Evolutionary conservation across 2,329 filamentous ascomycete genomes (phyloP), one percentile per base, ranked within the genome.

Genomic region (Berkeleyomyces rouxiae): DNA sequence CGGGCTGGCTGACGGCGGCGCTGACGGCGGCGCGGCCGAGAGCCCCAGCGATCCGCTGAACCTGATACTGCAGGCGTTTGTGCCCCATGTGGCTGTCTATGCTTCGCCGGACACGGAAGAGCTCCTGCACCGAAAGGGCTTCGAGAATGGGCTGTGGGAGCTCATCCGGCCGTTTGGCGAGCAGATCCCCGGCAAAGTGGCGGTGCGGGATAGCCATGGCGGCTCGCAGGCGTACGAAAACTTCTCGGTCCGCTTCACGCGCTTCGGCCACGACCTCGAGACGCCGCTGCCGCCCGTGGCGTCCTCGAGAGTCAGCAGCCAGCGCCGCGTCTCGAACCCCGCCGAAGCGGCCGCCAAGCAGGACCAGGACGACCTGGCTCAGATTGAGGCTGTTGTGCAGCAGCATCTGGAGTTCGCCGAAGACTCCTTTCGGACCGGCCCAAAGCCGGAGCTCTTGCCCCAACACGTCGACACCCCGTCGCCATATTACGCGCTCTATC

Each of bases 151-250:
- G 0, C 78, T 99, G 58, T 85, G 90, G 77, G 88, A 95, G 72
- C 76, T 99, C 33, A 75, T 99, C 63, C 80, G 92, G 59, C 92
- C 93, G 0, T 99, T 95, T 75, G 93, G 93, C 39, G 93, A 99
- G 74, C 82, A 80, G 13, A 81, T 97, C 0, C 82, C 86, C 59
- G 93, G 93, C 39, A 95, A 93, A 70, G 86, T 99, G 60, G 88
- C 88, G 3, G 86, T 97, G 62, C 79, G 93, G 68, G 93, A 99
- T 73, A 96, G 91, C 70, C 84, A 88, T 67, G 92, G 93, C 7
- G 82, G 86, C 51, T 91, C 90, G 70, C 84, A 84, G 70, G 82
- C 83, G 46, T 92, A 87, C 76, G 92, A 96, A 62, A 90, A 97
- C 71, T 99, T 90, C 73, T 86, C 89, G 0, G 81, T 99, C 64